Evolutionary conservation across 768 basidiomycete species (phyloP).

Genomic region (Suillus alpinus): DNA sequence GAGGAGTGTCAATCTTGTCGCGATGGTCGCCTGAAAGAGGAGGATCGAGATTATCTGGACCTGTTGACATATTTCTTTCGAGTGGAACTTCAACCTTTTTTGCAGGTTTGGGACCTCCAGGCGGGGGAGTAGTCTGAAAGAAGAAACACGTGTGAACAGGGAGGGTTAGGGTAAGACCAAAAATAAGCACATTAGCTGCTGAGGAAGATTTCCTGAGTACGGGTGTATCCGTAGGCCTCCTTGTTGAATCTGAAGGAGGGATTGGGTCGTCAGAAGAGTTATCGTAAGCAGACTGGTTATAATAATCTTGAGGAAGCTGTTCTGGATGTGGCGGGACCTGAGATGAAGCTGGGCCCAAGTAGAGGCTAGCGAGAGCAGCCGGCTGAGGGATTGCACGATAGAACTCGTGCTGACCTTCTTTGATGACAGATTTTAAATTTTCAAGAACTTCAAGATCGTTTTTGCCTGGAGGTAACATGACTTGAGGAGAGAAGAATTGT

Average conservation of each 20-base stretch:
- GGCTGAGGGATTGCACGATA: slow-evolving; percentile 69
- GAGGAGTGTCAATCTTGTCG: slow-evolving; percentile 10
- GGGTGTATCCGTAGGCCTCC: slow-evolving; percentile 17
- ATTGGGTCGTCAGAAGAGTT: slow-evolving; percentile 8
- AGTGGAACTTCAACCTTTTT: slow-evolving; percentile 4
- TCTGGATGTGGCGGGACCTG: slow-evolving; percentile 36
- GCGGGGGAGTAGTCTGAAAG: slow-evolving; percentile 23
- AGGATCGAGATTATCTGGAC: slow-evolving; percentile 12
- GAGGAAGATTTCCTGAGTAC: slow-evolving; percentile 11
- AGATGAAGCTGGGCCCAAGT: slow-evolving; percentile 48
- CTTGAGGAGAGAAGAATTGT: slow-evolving; percentile 24
- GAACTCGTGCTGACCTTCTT: slow-evolving; percentile 67
- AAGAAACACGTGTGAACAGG: slow-evolving; percentile 11
- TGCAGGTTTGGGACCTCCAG: slow-evolving; percentile 24
- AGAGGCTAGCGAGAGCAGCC: slow-evolving; percentile 58
- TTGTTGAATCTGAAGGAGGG: slow-evolving; percentile 19
- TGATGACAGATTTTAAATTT: slow-evolving; percentile 71
- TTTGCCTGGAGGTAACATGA: slow-evolving; percentile 49
- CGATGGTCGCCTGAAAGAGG: slow-evolving; percentile 5
- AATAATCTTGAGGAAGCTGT: slow-evolving; percentile 27
- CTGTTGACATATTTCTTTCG: slow-evolving; percentile 9
- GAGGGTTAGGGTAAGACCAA: slow-evolving; percentile 4
- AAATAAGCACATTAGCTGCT: slow-evolving; percentile 31
- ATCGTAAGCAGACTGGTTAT: slow-evolving; percentile 12
- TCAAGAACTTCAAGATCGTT: slow-evolving; percentile 73